Evolutionary conservation across 1,284 basidiomycete species (phyloP).

Genomic region (Naganishia liquefaciens): DNA sequence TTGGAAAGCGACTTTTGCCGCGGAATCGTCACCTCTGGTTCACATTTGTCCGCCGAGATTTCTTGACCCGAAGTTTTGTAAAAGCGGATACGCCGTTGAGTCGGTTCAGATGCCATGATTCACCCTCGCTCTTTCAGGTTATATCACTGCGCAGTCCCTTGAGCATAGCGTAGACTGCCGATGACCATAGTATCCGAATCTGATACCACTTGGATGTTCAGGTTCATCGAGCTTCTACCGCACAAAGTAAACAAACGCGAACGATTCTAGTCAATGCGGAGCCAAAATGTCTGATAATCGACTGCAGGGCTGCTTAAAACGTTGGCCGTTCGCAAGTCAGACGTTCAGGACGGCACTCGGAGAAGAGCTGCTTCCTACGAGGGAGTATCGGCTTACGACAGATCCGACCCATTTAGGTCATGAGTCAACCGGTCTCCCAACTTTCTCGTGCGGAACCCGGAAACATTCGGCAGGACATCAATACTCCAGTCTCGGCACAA

Average conservation of each 20-base stretch:
- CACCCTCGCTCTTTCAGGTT: too few species aligned
- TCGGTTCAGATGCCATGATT: background rate
- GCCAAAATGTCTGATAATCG: background rate
- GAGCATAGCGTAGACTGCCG: background rate
- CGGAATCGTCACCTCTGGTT: background rate
- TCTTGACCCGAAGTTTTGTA: constrained; percentile 1
- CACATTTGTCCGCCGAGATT: too few species aligned
- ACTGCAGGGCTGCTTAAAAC: too few species aligned
- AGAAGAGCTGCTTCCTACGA: too few species aligned
- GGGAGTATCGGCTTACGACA: too few species aligned
- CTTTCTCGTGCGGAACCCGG: background rate
- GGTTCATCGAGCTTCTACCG: constrained; percentile 16
- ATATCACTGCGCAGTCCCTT: too few species aligned
- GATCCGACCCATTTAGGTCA: background rate
- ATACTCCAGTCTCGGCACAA: constrained; percentile 13
- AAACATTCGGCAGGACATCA: constrained; percentile 14
- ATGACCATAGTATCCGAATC: background rate
- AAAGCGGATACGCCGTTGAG: constrained; percentile 21
- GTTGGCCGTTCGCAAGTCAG: too few species aligned
- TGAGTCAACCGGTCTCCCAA: constrained; percentile 2
- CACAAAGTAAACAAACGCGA: constrained; percentile 24
- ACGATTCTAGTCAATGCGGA: background rate
- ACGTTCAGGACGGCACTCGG: too few species aligned
- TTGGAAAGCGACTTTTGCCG: background rate
- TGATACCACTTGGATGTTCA: background rate